Conservation (phyloP, 2,329 filamentous ascomycete genomes). For the Diaporthe ampelina region DNA sequence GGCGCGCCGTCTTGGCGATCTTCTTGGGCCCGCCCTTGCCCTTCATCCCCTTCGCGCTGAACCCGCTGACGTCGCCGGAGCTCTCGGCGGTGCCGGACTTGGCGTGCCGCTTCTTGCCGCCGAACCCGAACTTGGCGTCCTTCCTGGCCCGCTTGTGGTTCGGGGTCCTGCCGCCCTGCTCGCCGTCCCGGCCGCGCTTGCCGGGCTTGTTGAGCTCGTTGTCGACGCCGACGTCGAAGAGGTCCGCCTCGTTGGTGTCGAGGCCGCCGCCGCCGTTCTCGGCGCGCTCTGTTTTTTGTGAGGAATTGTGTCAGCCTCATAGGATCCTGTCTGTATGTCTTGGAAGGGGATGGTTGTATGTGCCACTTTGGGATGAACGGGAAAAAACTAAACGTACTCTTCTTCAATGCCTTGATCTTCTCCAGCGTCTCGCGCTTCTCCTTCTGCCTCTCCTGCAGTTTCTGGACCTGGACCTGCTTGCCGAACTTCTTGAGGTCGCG, state of each 20-base stretch:
- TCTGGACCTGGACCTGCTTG: conserved; percentile 97
- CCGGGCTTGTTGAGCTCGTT: conserved; percentile 66
- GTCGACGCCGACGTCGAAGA: conserved; percentile 93
- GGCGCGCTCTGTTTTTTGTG: conserved; percentile 78
- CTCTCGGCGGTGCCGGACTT: conserved; percentile 94
- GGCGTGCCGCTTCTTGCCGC: conserved; percentile 91
- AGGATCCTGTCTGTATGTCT: too few species aligned
- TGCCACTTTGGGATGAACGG: too few species aligned
- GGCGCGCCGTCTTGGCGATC: conserved; percentile 58
- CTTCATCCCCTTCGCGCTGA: conserved; percentile 91
- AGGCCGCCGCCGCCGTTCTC: conserved; percentile 72
- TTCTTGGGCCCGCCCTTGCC: conserved; percentile 53
- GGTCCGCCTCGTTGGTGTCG: conserved; percentile 82
- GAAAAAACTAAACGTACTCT: too few species aligned
- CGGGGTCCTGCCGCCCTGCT: conserved; percentile 54
- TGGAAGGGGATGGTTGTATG: too few species aligned
- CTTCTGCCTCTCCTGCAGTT: conserved; percentile 93
- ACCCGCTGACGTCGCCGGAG: conserved; percentile 83
- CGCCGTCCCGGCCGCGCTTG: conserved; percentile 55
- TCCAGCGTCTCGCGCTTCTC: conserved; percentile 93
- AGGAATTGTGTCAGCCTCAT: not conserved
- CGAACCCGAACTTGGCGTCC: conserved; percentile 94
- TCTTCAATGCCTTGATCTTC: conserved; percentile 94
- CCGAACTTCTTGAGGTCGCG: conserved; percentile 99
- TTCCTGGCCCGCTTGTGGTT: conserved; percentile 91